Conservation (phyloP, 768 basidiomycete genomes). For the Crepidotus variabilis region DNA sequence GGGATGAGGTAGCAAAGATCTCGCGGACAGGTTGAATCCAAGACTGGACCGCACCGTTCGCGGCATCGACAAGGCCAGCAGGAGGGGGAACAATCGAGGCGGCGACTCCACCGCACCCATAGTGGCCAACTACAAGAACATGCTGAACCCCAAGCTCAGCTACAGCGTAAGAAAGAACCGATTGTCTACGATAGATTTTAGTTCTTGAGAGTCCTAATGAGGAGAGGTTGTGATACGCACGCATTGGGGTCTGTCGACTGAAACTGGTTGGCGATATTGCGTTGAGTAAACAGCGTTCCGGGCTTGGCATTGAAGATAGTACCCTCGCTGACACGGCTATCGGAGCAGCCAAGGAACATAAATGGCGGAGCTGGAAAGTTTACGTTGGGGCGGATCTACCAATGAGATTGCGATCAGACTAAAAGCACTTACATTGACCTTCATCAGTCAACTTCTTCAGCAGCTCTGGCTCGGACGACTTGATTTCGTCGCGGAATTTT, state of each 20-base stretch:
- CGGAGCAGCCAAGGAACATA: conserved; percentile 36
- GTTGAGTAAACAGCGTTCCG: conserved; percentile 33
- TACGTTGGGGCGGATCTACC: not conserved
- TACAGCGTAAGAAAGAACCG: conserved; percentile 26
- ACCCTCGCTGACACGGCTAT: conserved; percentile 34
- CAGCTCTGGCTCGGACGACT: conserved; percentile 21
- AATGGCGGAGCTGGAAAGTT: conserved; percentile 25
- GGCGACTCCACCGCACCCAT: conserved; percentile 28
- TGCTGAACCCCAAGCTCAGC: conserved; percentile 24
- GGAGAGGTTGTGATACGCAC: conserved; percentile 14
- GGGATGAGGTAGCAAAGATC: conserved; percentile 30
- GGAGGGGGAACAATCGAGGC: conserved; percentile 20
- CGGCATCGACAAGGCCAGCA: conserved; percentile 9
- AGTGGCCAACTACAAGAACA: conserved; percentile 27
- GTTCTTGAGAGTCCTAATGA: not conserved
- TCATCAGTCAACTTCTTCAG: conserved; percentile 26
- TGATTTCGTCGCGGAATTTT: conserved; percentile 24
- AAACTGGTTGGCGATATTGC: conserved; percentile 40
- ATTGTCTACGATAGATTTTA: conserved; percentile 14
- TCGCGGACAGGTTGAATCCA: conserved; percentile 37
- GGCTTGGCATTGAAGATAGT: conserved; percentile 35
- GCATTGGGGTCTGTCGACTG: conserved; percentile 30
- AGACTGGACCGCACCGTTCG: conserved; percentile 30
- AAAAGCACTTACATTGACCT: conserved; percentile 25
- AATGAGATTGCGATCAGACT: not conserved